Base-by-base conservation (phyloP, 495 filamentous ascomycete genomes). In the Penicillium cosmopolitanum region DNA sequence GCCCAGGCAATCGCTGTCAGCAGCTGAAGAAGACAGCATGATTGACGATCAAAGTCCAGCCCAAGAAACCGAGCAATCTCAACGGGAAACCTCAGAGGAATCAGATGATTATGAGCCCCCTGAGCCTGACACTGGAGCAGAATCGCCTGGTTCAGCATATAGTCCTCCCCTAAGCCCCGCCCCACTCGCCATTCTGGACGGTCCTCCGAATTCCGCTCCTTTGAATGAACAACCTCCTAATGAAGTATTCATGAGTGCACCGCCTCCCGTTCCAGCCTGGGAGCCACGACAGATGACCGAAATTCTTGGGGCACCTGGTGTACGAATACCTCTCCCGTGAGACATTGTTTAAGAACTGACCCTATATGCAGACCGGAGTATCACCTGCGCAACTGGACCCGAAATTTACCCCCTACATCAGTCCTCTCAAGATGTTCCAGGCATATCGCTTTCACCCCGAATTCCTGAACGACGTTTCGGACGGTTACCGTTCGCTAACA, bases 391-490 rank as follows among this genome's bases (percentile, higher is more conserved):
- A 40, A 9, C 51, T 65, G n/a, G 53, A 62, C 16, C 63, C 52
- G 63, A 80, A 61, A 46, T 91, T 92, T 62, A 79, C 80, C 18
- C 86, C 92, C 3, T 98, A 98, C 74, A 78, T 85, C 63, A 96
- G 91, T 72, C 91, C 93, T 25, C 74, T 98, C 61, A 86, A 83
- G 60, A 80, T 81, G 55, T 97, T 98, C 74, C 89, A 86, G 69
- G 88, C 90, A 46, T 98, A 90, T 76, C 92, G 95, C 56, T 96
- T 90, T 66, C 92, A 97, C 72, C 89, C 90, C 23, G 78, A 84
- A 34, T 97, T 85, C 75, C 73, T 80, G 53, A 66, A 89, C 31
- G 74, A 85, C 43, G 87, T 95, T 60, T 68, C 87, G 53, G 86
- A 85, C 65, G 93, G 93, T 52, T 87, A 91, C 70, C 87, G 87